Evolutionary conservation across 352 stramenopile genomes (phyloP).

Genomic region (Peronosclerospora sorghi): DNA sequence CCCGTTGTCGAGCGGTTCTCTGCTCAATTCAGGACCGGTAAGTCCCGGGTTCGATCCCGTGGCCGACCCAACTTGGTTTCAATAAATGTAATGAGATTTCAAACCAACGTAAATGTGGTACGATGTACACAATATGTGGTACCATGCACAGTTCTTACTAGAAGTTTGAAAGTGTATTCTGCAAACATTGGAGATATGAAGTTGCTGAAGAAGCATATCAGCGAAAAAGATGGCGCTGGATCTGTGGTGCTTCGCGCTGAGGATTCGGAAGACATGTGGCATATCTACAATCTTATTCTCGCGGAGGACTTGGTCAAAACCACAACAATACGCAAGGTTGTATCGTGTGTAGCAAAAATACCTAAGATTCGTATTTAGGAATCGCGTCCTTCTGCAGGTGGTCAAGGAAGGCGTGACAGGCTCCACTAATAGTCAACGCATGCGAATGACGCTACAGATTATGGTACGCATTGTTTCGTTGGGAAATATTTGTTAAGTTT

Average conservation of each 20-base stretch:
- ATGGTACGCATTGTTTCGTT: slow-evolving; percentile 24
- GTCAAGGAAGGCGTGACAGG: slow-evolving; percentile 93
- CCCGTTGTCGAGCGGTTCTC: too few species aligned
- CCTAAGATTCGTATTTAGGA: slow-evolving; percentile 9
- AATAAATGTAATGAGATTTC: too few species aligned
- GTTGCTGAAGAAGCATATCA: slow-evolving; percentile 88
- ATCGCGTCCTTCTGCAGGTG: slow-evolving; percentile 38
- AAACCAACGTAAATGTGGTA: too few species aligned
- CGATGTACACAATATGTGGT: too few species aligned
- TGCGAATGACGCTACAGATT: slow-evolving; percentile 94
- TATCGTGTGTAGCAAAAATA: not conserved
- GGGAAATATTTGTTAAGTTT: not conserved
- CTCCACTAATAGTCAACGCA: slow-evolving; percentile 90
- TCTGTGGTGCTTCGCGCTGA: slow-evolving; percentile 89
- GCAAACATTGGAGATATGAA: too few species aligned
- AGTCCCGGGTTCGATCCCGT: too few species aligned
- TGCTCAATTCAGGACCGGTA: too few species aligned
- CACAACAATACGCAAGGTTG: slow-evolving; percentile 95
- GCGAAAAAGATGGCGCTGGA: slow-evolving; percentile 91
- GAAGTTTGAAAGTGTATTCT: too few species aligned
- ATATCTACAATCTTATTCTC: slow-evolving; percentile 97
- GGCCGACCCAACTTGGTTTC: too few species aligned
- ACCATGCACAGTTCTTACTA: too few species aligned
- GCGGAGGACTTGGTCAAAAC: slow-evolving; percentile 90
- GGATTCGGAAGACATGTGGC: slow-evolving; percentile 97